These are phyloP conservation scores for Solanum paucissectum DNA, from an alignment of 257 asterid genomes.

Conservation along the genomic window DNA sequence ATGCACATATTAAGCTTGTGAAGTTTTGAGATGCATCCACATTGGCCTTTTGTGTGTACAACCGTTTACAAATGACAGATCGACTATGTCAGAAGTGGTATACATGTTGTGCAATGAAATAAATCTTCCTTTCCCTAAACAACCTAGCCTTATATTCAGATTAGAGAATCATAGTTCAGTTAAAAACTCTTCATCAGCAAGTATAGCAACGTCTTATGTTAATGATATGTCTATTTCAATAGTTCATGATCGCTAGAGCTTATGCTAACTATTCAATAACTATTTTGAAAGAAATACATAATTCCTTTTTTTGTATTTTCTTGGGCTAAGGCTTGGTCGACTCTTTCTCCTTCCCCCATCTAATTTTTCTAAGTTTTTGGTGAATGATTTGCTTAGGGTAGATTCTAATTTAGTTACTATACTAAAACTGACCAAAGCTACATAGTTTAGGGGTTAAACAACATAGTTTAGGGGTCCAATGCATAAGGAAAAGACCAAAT, in stretches of 20 bases:
- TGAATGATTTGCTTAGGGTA: no score
- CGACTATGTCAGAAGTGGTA: constrained; percentile 17
- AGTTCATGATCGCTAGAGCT: background rate
- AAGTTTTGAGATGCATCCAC: constrained; percentile 19
- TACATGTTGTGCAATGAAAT: constrained; percentile 9
- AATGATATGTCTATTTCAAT: background rate
- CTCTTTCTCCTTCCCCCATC: no score
- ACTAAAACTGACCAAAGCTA: no score
- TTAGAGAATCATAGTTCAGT: background rate
- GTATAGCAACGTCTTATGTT: background rate
- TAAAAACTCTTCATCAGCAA: constrained; percentile 3
- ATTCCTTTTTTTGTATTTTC: background rate
- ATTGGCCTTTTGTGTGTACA: constrained; percentile 28
- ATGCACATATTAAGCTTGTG: background rate
- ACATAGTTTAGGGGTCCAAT: no score
- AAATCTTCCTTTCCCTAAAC: constrained; percentile 12
- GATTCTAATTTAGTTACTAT: no score
- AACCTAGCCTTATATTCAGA: constrained; percentile 18
- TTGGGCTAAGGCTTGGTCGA: no score
- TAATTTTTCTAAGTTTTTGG: no score
- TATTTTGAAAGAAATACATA: background rate
- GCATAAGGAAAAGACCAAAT: no score
- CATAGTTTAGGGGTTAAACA: no score
- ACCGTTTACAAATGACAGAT: constrained; percentile 16
- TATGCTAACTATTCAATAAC: background rate